phyloP scores from a whole-genome alignment of 768 basidiomycete species.

The Grammothele lineata region DNA sequence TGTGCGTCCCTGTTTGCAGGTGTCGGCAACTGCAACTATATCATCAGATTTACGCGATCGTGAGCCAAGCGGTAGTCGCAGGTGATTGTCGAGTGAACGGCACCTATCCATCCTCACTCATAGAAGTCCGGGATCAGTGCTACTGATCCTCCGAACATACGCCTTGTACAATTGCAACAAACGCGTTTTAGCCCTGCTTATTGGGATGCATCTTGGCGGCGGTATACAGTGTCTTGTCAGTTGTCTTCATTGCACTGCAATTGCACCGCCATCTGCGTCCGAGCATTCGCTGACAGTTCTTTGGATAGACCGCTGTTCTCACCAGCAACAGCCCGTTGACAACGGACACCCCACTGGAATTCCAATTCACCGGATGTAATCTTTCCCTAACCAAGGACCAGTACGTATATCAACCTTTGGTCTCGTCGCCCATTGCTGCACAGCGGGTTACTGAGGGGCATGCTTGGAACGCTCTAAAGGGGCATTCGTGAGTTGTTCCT shows the following conservation, averaged over 20 bases:
- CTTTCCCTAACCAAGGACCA: conserved; percentile 10
- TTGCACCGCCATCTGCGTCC: too few species aligned
- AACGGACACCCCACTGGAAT: conserved; percentile 1
- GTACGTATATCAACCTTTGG: not conserved
- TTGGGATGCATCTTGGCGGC: conserved; percentile 3
- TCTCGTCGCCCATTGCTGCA: not conserved
- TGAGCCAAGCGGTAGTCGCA: conserved; percentile 7
- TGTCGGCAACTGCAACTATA: conserved; percentile 9
- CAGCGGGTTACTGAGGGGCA: not conserved
- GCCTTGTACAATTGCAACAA: conserved; percentile 22
- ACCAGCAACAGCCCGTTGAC: not conserved
- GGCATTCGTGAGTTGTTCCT: too few species aligned
- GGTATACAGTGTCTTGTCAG: conserved; percentile 4
- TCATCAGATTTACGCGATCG: conserved; percentile 9
- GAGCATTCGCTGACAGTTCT: too few species aligned
- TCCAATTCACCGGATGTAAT: conserved; percentile 4
- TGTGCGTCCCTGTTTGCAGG: too few species aligned
- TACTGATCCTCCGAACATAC: conserved; percentile 14
- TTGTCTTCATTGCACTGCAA: not conserved
- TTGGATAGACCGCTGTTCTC: conserved; percentile 3
- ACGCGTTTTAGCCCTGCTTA: conserved; percentile 13
- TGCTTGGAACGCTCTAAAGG: not conserved
- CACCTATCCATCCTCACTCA: too few species aligned
- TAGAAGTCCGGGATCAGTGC: too few species aligned
- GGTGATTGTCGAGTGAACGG: conserved; percentile 1